Evolutionary conservation across 768 basidiomycete species (phyloP).

Genomic region (Obba rivulosa): DNA sequence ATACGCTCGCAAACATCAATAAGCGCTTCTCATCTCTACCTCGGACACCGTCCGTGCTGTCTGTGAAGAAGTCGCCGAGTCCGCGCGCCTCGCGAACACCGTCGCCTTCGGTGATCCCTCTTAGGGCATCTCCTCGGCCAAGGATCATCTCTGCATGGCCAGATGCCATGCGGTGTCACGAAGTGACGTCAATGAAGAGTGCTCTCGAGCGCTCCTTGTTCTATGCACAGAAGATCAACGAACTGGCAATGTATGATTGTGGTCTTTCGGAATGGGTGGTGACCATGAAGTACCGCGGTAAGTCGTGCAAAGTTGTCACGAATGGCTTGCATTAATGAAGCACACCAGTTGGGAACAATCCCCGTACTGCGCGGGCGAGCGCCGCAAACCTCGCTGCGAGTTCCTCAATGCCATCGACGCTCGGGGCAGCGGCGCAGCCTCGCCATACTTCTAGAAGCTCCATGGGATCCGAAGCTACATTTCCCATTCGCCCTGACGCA

Average conservation of each 20-base stretch:
- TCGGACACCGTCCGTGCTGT: slow-evolving; percentile 55
- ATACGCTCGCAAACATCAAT: slow-evolving; percentile 28
- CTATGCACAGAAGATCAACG: slow-evolving; percentile 82
- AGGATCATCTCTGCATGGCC: slow-evolving; percentile 43
- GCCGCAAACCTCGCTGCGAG: not conserved
- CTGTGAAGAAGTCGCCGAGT: slow-evolving; percentile 11
- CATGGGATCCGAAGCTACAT: slow-evolving; percentile 70
- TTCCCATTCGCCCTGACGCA: slow-evolving; percentile 76
- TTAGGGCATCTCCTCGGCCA: slow-evolving; percentile 2
- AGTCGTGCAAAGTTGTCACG: not conserved
- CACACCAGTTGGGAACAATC: not conserved
- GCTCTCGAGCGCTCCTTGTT: slow-evolving; percentile 63
- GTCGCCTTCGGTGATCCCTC: slow-evolving; percentile 7
- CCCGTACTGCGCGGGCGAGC: slow-evolving; percentile 6
- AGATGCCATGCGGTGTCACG: slow-evolving; percentile 64
- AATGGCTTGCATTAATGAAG: not conserved
- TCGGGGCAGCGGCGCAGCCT: slow-evolving; percentile 34
- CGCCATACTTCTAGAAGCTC: slow-evolving; percentile 70
- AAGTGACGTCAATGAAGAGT: slow-evolving; percentile 51
- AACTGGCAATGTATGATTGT: slow-evolving; percentile 68
- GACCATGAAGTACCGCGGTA: slow-evolving; percentile 52
- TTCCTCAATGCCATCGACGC: slow-evolving; percentile 3
- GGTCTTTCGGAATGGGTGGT: slow-evolving; percentile 75
- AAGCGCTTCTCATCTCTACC: slow-evolving; percentile 55
- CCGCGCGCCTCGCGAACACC: slow-evolving; percentile 14